Conservation (phyloP, 225 moss, liverwort and hornwort species). For the Pseudoscleropodium purum region DNA sequence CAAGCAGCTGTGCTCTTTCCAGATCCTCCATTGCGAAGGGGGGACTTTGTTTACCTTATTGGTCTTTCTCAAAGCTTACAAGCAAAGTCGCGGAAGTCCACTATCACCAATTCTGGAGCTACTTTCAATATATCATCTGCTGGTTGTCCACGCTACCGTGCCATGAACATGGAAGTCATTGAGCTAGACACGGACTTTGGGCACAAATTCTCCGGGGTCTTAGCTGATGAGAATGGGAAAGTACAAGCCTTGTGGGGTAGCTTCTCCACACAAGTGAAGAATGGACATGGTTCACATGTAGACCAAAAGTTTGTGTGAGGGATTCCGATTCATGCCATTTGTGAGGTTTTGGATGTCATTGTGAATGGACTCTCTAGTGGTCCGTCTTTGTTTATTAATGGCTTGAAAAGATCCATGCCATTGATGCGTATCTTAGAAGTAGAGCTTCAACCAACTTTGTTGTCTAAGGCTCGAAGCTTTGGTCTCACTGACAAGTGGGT, state of each 20-base stretch:
- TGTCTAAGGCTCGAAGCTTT: constrained; percentile 84
- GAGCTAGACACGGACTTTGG: constrained; percentile 87
- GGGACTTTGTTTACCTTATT: constrained; percentile 73
- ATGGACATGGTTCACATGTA: constrained; percentile 53
- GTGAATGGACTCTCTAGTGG: constrained; percentile 40
- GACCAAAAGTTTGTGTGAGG: constrained; percentile 80
- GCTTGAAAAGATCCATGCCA: constrained; percentile 56
- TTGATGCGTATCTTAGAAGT: constrained; percentile 71
- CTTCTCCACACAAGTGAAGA: constrained; percentile 70
- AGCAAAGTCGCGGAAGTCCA: constrained; percentile 76
- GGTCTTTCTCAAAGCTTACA: constrained; percentile 68
- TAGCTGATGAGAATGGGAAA: constrained; percentile 66
- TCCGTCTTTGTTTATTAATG: constrained; percentile 56
- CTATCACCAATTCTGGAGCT: constrained; percentile 59
- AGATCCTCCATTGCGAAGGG: constrained; percentile 51
- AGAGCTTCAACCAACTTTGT: constrained; percentile 69
- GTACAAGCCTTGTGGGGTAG: constrained; percentile 88
- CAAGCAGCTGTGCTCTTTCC: constrained; percentile 45
- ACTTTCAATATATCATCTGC: constrained; percentile 59
- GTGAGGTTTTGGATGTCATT: constrained; percentile 68
- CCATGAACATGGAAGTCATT: constrained; percentile 94
- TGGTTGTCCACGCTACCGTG: constrained; percentile 71
- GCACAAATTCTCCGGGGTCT: constrained; percentile 65
- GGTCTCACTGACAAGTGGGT: constrained; percentile 81
- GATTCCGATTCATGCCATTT: constrained; percentile 53